Evolutionary conservation across 2,329 filamentous ascomycete species (phyloP).

Genomic region (Exophiala spinifera): DNA sequence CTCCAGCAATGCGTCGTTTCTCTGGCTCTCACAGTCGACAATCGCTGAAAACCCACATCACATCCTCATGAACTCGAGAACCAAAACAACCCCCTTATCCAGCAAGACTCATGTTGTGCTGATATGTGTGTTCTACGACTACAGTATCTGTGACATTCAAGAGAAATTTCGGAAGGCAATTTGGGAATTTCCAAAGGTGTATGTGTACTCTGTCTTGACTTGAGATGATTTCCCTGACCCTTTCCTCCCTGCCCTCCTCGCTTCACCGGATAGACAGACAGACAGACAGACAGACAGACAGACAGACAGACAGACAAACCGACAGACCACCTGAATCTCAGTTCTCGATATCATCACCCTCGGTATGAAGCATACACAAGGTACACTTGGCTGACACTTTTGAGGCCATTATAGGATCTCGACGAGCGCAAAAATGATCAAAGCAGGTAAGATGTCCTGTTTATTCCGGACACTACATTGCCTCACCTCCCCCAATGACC

Average conservation of each 20-base stretch:
- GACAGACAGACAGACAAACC: too few species aligned
- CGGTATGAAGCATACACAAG: too few species aligned
- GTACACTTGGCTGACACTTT: background rate
- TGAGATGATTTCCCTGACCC: too few species aligned
- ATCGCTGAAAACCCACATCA: too few species aligned
- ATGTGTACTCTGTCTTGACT: too few species aligned
- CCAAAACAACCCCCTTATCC: too few species aligned
- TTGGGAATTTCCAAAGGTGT: constrained; percentile 80
- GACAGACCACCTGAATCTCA: too few species aligned
- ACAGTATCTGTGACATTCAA: constrained; percentile 88
- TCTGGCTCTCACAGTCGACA: too few species aligned
- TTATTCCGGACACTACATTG: constrained; percentile 4
- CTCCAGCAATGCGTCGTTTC: background rate
- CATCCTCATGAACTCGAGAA: too few species aligned
- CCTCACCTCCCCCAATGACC: constrained; percentile 28
- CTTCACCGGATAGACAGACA: too few species aligned
- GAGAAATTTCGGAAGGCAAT: constrained; percentile 86
- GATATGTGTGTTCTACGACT: background rate
- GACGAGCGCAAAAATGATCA: constrained; percentile 67
- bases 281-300: too few species aligned
- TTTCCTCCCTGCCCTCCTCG: background rate
- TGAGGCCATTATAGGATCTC: constrained; percentile 45
- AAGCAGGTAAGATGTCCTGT: constrained; percentile 42
- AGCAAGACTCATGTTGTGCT: background rate
- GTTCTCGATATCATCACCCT: too few species aligned